phyloP scores from a whole-genome alignment of 805 yeast genomes.

The Saturnispora dispora region DNA sequence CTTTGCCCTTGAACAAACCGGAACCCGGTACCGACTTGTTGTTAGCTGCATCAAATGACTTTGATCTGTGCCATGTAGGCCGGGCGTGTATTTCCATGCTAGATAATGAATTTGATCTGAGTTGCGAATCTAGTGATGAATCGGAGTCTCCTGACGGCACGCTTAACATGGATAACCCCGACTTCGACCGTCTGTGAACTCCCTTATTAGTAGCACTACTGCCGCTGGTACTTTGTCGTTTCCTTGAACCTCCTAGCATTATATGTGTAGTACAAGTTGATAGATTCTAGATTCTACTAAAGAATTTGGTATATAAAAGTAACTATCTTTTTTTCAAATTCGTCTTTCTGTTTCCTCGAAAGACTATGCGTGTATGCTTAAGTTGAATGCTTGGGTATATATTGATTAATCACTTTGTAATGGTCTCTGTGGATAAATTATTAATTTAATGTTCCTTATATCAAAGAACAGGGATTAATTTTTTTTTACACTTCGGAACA shows the following conservation, averaged over 20 bases:
- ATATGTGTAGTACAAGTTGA: not conserved
- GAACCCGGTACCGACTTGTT: not conserved
- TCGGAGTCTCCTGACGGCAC: not conserved
- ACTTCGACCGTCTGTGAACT: conserved; percentile 2
- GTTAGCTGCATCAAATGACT: conserved; percentile 9
- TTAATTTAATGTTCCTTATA: not conserved
- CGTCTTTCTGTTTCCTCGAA: not conserved
- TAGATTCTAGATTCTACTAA: not conserved
- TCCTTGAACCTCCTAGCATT: not conserved
- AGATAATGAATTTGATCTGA: not conserved
- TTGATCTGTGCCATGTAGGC: conserved; percentile 6
- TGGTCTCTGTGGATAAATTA: not conserved
- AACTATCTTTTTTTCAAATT: not conserved
- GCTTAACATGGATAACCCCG: not conserved
- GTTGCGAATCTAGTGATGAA: not conserved
- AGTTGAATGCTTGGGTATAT: not conserved
- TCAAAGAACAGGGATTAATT: not conserved
- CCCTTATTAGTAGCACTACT: not conserved
- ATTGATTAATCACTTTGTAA: not conserved
- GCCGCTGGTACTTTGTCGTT: not conserved
- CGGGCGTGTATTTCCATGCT: not conserved
- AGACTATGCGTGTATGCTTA: not conserved
- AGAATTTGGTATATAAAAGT: not conserved
- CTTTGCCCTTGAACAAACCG: not conserved
- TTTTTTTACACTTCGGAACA: not conserved